phyloP scores from a whole-genome alignment of 2,329 filamentous ascomycete species.

The Pseudogymnoascus sp. region DNA sequence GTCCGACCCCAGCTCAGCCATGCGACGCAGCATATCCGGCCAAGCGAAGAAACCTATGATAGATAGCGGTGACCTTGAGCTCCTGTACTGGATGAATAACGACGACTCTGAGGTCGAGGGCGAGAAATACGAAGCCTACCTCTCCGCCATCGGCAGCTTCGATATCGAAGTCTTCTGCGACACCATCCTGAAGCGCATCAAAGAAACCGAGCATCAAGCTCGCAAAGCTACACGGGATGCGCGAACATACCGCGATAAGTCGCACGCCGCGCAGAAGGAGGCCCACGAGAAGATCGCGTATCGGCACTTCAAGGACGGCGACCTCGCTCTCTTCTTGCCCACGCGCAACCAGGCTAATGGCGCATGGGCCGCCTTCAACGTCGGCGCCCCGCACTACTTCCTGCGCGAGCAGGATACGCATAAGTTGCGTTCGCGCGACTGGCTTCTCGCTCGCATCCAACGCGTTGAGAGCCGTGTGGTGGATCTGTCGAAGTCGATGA shows the following conservation, averaged over 20 bases:
- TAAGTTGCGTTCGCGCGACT: conserved; percentile 76
- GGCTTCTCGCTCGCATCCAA: conserved; percentile 90
- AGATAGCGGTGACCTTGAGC: conserved; percentile 60
- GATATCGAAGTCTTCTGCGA: conserved; percentile 81
- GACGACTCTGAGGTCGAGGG: conserved; percentile 59
- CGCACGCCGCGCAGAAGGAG: conserved; percentile 72
- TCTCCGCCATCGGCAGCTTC: conserved; percentile 68
- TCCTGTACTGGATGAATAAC: conserved; percentile 77
- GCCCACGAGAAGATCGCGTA: conserved; percentile 95
- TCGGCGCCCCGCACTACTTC: conserved; percentile 95
- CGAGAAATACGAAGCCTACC: conserved; percentile 66
- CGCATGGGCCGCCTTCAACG: conserved; percentile 97
- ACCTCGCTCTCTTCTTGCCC: conserved; percentile 86
- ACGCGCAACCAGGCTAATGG: conserved; percentile 90
- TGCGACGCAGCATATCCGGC: conserved; percentile 45
- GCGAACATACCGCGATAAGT: conserved; percentile 78
- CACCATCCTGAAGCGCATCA: conserved; percentile 78
- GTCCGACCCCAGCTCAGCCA: conserved; percentile 46
- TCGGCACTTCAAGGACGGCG: conserved; percentile 91
- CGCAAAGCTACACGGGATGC: conserved; percentile 91
- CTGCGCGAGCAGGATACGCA: conserved; percentile 87
- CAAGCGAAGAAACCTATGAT: conserved; percentile 46
- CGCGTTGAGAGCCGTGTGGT: conserved; percentile 91
- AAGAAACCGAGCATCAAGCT: conserved; percentile 87
- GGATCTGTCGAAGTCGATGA: conserved; percentile 73